Evolutionary conservation across 2,329 filamentous ascomycete species (phyloP).

Genomic region (Aspergillus melleus): DNA sequence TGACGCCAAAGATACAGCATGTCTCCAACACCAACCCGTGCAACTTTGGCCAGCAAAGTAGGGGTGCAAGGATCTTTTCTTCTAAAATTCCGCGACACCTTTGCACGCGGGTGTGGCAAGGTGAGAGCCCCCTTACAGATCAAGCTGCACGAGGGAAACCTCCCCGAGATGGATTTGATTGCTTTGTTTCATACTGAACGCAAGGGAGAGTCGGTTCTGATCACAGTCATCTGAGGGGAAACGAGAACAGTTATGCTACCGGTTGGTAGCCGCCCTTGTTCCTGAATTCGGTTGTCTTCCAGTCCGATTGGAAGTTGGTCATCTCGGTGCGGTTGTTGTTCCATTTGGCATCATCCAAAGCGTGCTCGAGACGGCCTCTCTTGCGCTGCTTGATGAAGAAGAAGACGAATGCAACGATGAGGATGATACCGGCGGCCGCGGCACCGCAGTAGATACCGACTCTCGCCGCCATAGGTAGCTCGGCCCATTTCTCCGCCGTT

Average conservation of each 20-base stretch:
- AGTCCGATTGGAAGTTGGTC: constrained; percentile 39
- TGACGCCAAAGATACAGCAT: constrained; percentile 1
- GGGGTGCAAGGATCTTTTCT: constrained; percentile 12
- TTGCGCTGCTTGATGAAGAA: constrained; percentile 54
- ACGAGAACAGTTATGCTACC: constrained; percentile 13
- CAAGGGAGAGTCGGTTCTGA: constrained; percentile 2
- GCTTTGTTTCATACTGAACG: constrained; percentile 12
- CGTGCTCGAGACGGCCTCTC: constrained; percentile 51
- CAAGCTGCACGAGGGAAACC: constrained; percentile 6
- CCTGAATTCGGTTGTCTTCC: constrained; percentile 39
- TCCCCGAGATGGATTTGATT: background rate
- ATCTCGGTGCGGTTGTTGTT: constrained; percentile 39
- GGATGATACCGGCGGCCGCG: constrained; percentile 33
- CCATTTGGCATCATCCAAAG: constrained; percentile 49
- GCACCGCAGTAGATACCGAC: constrained; percentile 47
- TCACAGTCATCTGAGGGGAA: background rate
- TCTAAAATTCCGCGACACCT: constrained; percentile 2
- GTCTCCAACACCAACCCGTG: constrained; percentile 8
- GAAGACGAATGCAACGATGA: constrained; percentile 40
- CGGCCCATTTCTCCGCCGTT: constrained; percentile 43
- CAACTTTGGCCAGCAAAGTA: constrained; percentile 21
- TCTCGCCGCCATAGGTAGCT: constrained; percentile 49
- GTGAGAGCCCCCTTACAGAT: constrained; percentile 7
- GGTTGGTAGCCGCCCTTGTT: constrained; percentile 31
- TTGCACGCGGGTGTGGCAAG: constrained; percentile 1